Percentiles rank a stretch among this genome's conserved stretches.
phyloP scores from a whole-genome alignment of 768 basidiomycete species.

The Hygrocybe punicea region DNA sequence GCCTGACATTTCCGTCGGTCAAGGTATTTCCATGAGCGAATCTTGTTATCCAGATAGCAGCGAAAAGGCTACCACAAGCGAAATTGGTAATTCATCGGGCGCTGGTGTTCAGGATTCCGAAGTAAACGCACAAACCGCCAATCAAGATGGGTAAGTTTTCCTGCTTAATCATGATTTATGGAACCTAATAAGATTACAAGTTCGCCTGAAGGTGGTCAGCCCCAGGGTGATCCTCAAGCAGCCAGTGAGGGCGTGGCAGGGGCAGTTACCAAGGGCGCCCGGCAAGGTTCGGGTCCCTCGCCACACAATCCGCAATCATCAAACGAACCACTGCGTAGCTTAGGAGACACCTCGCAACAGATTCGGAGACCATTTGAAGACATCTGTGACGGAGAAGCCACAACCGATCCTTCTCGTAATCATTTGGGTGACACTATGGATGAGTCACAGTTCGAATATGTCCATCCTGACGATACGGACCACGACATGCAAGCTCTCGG shows the following conservation, averaged over 20 bases:
- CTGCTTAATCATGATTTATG: not conserved
- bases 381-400: slow-evolving; percentile 52
- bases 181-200: slow-evolving; percentile 12
- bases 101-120: slow-evolving; percentile 26
- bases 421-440: slow-evolving; percentile 37
- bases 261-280: slow-evolving; percentile 40
- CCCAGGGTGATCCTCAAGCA: slow-evolving; percentile 13
- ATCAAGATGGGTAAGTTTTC: slow-evolving; percentile 33
- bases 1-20: slow-evolving; percentile 45
- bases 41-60: slow-evolving; percentile 25
- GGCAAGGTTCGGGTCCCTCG: slow-evolving; percentile 43
- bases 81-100: slow-evolving; percentile 31
- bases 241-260: slow-evolving; percentile 29
- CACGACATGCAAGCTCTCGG: slow-evolving; percentile 87
- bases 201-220: slow-evolving; percentile 17
- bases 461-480: slow-evolving; percentile 62
- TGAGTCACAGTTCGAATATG: slow-evolving; percentile 67
- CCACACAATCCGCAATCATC: slow-evolving; percentile 38
- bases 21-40: slow-evolving; percentile 37
- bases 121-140: slow-evolving; percentile 27
- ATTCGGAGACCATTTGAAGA: slow-evolving; percentile 81
- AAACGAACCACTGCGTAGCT: slow-evolving; percentile 65
- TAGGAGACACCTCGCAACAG: slow-evolving; percentile 81
- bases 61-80: slow-evolving; percentile 31
- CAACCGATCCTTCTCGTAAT: slow-evolving; percentile 23